phyloP scores from a whole-genome alignment of 2,329 filamentous ascomycete species.

The Aspergillus sp. region DNA sequence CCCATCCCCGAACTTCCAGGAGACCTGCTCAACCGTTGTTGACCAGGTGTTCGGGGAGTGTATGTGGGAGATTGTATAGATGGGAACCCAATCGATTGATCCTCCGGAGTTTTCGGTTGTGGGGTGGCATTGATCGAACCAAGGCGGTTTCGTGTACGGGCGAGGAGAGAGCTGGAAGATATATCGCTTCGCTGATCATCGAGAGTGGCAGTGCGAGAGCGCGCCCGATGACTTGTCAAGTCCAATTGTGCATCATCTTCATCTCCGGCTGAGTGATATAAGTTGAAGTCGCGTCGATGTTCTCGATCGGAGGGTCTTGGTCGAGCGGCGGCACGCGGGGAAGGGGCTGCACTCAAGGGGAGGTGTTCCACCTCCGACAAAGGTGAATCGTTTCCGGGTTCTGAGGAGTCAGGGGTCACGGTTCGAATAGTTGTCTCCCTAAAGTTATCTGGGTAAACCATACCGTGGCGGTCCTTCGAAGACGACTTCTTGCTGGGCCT shows the following conservation, averaged over 20 bases:
- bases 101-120: slow-evolving; percentile 38
- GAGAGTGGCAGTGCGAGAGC: slow-evolving; percentile 42
- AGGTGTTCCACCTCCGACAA: slow-evolving; percentile 38
- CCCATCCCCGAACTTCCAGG: slow-evolving; percentile 28
- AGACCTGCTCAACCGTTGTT: slow-evolving; percentile 36
- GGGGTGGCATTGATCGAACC: slow-evolving; percentile 42
- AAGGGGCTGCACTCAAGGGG: slow-evolving; percentile 32
- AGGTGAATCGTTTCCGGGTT: slow-evolving; percentile 38
- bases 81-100: slow-evolving; percentile 48
- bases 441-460: slow-evolving; percentile 48
- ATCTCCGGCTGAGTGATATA: slow-evolving; percentile 32
- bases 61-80: slow-evolving; percentile 47
- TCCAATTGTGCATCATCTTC: slow-evolving; percentile 36
- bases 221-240: slow-evolving; percentile 35
- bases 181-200: slow-evolving; percentile 44
- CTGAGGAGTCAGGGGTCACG: slow-evolving; percentile 47
- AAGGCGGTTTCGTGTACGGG: slow-evolving; percentile 36
- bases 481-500: slow-evolving; percentile 49
- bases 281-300: slow-evolving; percentile 29
- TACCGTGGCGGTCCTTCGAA: slow-evolving; percentile 47
- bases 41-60: slow-evolving; percentile 30
- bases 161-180: slow-evolving; percentile 31
- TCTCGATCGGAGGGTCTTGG: slow-evolving; percentile 35
- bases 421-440: slow-evolving; percentile 46
- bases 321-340: slow-evolving; percentile 37